Conservation (phyloP, 176 grass and related monocot species). For the Bothriochloa decipiens region DNA sequence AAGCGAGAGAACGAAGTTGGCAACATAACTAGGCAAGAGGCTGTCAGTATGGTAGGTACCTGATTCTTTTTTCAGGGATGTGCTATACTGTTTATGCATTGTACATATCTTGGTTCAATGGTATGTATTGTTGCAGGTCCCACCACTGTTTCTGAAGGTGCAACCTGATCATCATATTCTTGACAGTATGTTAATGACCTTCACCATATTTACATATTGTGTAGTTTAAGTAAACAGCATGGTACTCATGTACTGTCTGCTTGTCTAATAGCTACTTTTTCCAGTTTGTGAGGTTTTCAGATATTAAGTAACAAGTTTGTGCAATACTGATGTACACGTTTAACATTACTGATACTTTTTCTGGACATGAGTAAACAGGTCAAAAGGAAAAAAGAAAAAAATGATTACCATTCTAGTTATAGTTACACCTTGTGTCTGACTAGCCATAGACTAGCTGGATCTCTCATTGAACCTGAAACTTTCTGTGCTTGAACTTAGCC, state of each 20-base stretch:
- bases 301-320: not conserved
- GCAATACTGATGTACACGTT: not conserved
- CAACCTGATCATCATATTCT: slow-evolving; percentile 90
- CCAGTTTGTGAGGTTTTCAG: not conserved
- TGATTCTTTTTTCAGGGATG: slow-evolving; percentile 20
- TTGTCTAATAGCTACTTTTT: not conserved
- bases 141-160: slow-evolving; percentile 94
- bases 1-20: slow-evolving; percentile 98
- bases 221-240: slow-evolving; percentile 5
- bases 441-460: not conserved
- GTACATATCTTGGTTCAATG: slow-evolving; percentile 32
- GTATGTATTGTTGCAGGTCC: slow-evolving; percentile 66
- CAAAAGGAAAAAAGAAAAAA: not conserved
- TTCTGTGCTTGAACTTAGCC: slow-evolving; percentile 6
- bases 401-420: not conserved
- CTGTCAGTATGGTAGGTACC: slow-evolving; percentile 92
- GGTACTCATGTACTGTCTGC: not conserved
- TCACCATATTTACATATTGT: slow-evolving; percentile 4
- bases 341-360: not conserved
- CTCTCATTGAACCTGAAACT: not conserved
- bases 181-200: slow-evolving; percentile 74
- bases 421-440: not conserved
- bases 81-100: slow-evolving; percentile 34
- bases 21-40: slow-evolving; percentile 99
- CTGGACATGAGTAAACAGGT: not conserved